phyloP scores from a whole-genome alignment of 805 yeast genomes.

The Schizosaccharomyces japonicus region DNA sequence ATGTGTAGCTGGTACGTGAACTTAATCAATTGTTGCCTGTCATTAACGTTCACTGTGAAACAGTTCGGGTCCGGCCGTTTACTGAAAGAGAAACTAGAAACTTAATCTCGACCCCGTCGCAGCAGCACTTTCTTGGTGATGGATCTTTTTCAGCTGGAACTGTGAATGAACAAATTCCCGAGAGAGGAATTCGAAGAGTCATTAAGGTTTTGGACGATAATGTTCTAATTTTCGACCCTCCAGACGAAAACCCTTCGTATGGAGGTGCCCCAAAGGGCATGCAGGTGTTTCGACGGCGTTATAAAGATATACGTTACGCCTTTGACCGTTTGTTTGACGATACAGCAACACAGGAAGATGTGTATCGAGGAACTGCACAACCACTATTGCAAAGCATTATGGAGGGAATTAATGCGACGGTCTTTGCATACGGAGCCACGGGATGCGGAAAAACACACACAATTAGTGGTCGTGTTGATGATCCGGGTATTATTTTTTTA shows the following conservation, averaged over 20 bases:
- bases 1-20: no score
- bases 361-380: background rate
- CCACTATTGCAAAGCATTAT: background rate
- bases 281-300: background rate
- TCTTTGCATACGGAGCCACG: conserved; percentile 5
- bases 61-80: conserved; percentile 5
- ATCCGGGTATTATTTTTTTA: conserved; percentile 37
- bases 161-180: background rate
- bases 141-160: no score
- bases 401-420: conserved; percentile 3
- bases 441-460: conserved; percentile 5
- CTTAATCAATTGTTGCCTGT: no score
- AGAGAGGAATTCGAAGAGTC: background rate
- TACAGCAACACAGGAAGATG: conserved; percentile 2
- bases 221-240: conserved; percentile 4
- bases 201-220: conserved; percentile 1
- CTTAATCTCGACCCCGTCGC: background rate
- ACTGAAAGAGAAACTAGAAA: background rate
- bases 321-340: conserved; percentile 4
- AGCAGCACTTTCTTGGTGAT: background rate
- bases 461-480: conserved; percentile 17
- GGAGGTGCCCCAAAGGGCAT: background rate
- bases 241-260: background rate
- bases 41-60: no score
- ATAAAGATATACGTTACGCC: conserved; percentile 1